Conservation (phyloP, 2,329 filamentous ascomycete species). For the Neoascochyta sp. region DNA sequence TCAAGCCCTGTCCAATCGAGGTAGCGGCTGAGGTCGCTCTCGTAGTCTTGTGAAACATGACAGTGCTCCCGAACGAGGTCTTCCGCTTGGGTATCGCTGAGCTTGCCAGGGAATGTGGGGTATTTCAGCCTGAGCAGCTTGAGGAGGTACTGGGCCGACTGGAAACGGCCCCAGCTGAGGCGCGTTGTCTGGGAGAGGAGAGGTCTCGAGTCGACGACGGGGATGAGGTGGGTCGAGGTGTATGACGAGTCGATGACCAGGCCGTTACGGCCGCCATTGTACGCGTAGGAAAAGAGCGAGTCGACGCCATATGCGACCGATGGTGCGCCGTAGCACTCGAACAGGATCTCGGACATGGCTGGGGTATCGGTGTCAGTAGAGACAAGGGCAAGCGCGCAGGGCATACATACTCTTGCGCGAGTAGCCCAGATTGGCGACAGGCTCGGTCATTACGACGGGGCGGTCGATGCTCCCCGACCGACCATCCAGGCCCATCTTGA, state of each 20-base stretch:
- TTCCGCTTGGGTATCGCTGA: constrained; percentile 83
- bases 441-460: constrained; percentile 92
- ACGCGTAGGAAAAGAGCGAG: constrained; percentile 89
- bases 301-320: constrained; percentile 93
- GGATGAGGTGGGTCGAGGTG: constrained; percentile 91
- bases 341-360: constrained; percentile 97
- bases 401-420: constrained; percentile 71
- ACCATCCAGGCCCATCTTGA: constrained; percentile 85
- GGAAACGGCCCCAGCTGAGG: constrained; percentile 90
- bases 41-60: constrained; percentile 82
- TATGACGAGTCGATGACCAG: constrained; percentile 89
- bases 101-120: constrained; percentile 78
- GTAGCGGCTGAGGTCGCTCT: constrained; percentile 69
- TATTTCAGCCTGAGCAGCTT: constrained; percentile 92
- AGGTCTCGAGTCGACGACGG: constrained; percentile 81
- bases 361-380: constrained; percentile 22
- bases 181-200: constrained; percentile 80
- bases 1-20: constrained; percentile 91
- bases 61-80: constrained; percentile 84
- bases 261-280: constrained; percentile 84
- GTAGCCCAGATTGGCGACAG: constrained; percentile 86
- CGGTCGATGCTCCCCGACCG: constrained; percentile 71
- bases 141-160: constrained; percentile 84
- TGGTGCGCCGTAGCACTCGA: constrained; percentile 90
- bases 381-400: not conserved